These are phyloP conservation scores for Boletus vermiculosoides DNA, from an alignment of 768 basidiomycete species.

Conservation along the genomic window DNA sequence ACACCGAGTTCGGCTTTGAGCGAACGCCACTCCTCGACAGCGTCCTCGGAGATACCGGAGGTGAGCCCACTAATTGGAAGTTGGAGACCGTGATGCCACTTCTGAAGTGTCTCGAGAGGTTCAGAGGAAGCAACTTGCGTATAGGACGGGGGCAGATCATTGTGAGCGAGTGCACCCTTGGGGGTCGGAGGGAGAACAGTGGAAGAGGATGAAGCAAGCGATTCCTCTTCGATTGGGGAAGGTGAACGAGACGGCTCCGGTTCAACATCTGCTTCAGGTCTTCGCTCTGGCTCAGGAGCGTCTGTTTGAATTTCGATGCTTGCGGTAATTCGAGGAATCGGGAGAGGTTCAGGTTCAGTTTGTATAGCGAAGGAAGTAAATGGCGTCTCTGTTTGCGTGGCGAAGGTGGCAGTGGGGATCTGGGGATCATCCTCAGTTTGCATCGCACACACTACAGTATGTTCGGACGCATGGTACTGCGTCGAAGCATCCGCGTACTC, in stretches of 20 bases:
- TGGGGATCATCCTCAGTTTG: slow-evolving; percentile 67
- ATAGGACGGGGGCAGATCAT: slow-evolving; percentile 75
- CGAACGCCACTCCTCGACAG: slow-evolving; percentile 73
- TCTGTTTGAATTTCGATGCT: slow-evolving; percentile 70
- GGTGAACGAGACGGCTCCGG: slow-evolving; percentile 41
- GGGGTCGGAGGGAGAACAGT: slow-evolving; percentile 73
- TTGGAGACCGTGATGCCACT: slow-evolving; percentile 65
- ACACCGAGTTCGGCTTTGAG: slow-evolving; percentile 79
- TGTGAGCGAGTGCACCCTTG: slow-evolving; percentile 39
- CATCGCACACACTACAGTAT: slow-evolving; percentile 43
- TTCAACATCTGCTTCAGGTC: slow-evolving; percentile 33
- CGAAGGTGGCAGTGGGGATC: slow-evolving; percentile 44
- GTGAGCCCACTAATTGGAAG: slow-evolving; percentile 42
- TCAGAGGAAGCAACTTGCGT: slow-evolving; percentile 52
- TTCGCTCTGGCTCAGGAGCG: slow-evolving; percentile 36
- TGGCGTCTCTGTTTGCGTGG: slow-evolving; percentile 51
- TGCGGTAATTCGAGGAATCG: slow-evolving; percentile 30
- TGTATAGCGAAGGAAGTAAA: slow-evolving; percentile 34
- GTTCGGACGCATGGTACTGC: slow-evolving; percentile 63
- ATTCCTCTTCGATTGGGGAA: slow-evolving; percentile 48
- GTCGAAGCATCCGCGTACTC: slow-evolving; percentile 75
- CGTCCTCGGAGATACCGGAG: slow-evolving; percentile 64
- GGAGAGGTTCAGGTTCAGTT: slow-evolving; percentile 38
- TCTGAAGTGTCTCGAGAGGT: slow-evolving; percentile 58
- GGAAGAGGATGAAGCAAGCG: slow-evolving; percentile 70